Evolutionary conservation across 768 basidiomycete genomes (phyloP), one percentile per base, ranked within the genome.

Genomic region (Pleurotus cornucopiae): DNA sequence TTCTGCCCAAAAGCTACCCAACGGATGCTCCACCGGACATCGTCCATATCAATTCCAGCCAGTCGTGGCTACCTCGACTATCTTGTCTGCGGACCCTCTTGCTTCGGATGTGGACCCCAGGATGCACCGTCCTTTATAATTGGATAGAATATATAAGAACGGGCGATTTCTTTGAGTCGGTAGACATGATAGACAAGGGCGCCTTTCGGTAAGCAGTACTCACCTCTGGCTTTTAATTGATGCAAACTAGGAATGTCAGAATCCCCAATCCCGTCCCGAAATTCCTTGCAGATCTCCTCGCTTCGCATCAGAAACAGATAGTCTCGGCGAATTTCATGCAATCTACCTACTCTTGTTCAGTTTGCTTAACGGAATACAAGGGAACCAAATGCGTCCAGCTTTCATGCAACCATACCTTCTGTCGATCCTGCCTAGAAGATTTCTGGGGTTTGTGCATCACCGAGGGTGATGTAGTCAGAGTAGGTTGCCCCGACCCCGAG

Each of bases 381-480:
- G 94, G 94, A 44, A 76, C 81, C 12, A 81, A 82, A 60, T 94
- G 92, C 66, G 63, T 94, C 13, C 76, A 81, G 59, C 73, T 95
- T 48, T 65, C 73, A 2, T 95, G 93, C 64, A 69, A 70, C 1
- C 94, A 95, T 67, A 79, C 94, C 11, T 95, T 94, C 67, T 96
- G 94, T 66, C 81, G 83, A n/a, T 68, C 78, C 6, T 96, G 94
- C 65, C 68, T 96, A 23, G 76, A 76, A 52, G 86, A 88, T 51
- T 94, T 89, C 66, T 97, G 93, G 93, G 77, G 79, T 44, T 66
- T 93, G 49, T 88, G 86, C 61, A 88, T 97, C 53, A 73, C 71
- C 47, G 92, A 95, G 65, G 94, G 94, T 5, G 85, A 88, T 57
- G 73, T 93, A 12, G 78, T 75, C 26, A 76, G 77, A 16, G 93